These are phyloP conservation scores for Dichotomocladium elegans DNA, from an alignment of 371 early-diverging fungal genomes.

Conservation along the genomic window DNA sequence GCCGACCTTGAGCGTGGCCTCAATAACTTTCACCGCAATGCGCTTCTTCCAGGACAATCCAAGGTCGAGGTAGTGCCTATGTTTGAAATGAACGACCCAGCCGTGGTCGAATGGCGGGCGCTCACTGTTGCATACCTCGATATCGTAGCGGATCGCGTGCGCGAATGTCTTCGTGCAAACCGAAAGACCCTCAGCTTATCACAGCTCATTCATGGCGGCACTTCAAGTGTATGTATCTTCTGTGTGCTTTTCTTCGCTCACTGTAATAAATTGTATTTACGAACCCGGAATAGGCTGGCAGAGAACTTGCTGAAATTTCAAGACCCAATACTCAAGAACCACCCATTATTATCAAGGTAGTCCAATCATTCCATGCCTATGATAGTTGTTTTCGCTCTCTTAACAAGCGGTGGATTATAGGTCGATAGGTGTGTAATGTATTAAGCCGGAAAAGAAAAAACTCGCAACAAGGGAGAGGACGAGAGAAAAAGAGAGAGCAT, in stretches of 20 bases:
- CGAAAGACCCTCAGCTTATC: constrained; percentile 67
- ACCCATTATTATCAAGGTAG: constrained; percentile 75
- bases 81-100: constrained; percentile 80
- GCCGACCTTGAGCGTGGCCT: constrained; percentile 43
- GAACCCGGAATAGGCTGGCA: constrained; percentile 62
- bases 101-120: constrained; percentile 91
- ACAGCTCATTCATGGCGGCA: constrained; percentile 88
- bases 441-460: too few species aligned
- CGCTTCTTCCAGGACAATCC: constrained; percentile 39
- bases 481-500: too few species aligned
- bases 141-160: constrained; percentile 65
- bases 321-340: constrained; percentile 80
- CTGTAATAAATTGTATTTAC: neutral
- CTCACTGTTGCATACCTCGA: constrained; percentile 86
- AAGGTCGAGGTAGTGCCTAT: constrained; percentile 57
- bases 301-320: constrained; percentile 78
- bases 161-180: constrained; percentile 55
- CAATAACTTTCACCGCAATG: constrained; percentile 38
- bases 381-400: neutral
- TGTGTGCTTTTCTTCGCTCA: neutral
- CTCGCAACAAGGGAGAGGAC: too few species aligned
- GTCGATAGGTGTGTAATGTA: constrained; percentile 9
- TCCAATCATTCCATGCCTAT: neutral
- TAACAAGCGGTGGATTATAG: neutral
- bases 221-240: constrained; percentile 63